Base-by-base conservation (phyloP, 768 basidiomycete genomes). In the Mycena epipterygia region DNA sequence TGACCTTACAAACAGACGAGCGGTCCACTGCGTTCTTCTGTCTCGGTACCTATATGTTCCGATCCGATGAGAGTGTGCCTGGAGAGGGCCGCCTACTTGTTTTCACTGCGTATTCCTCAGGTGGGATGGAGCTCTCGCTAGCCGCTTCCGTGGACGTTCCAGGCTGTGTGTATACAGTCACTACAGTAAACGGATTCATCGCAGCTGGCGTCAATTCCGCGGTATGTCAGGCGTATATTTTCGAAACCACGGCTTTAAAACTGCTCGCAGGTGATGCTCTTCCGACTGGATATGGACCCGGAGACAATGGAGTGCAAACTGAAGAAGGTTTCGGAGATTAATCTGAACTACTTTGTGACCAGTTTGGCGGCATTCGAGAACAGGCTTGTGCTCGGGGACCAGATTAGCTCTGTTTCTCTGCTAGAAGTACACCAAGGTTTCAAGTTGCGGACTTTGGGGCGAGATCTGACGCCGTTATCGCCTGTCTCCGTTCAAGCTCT, bases 271-370 rank as follows among this genome's bases (percentile, higher is more conserved):
- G 82, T 93, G n/a, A 73, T 86, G 53, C 77, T 88, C 33, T 89
- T 81, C 69, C 77, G 81, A 8, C 77, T 89, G 3, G 82, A 85
- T 48, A 77, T 70, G 56, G 76, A 83, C n/a, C 75, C 78, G 13
- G 74, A 75, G 39, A 73, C 82, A 19, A 73, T 81, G 37, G 71
- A 78, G 1, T 79, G 82, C 71, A 75, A 76, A 7, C 78, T 93
- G 17, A 75, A 83, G 42, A 82, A 83, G 33, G 73, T 89, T 9
- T 78, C 88, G 0, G 83, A 88, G 42, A 96, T 95, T 92, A 90
- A 93, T 72, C 93, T 95, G 77, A 95, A 94, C 64, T 96, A 96
- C 80, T 70, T 93, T 65, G 89, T 96, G 32, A 89, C 88, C 5
- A 90, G 88, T 64, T 80, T 98, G 25, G 89, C 87, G 0, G 81